Base-by-base conservation (phyloP, 495 filamentous ascomycete genomes). In the Penicillium lagena region DNA sequence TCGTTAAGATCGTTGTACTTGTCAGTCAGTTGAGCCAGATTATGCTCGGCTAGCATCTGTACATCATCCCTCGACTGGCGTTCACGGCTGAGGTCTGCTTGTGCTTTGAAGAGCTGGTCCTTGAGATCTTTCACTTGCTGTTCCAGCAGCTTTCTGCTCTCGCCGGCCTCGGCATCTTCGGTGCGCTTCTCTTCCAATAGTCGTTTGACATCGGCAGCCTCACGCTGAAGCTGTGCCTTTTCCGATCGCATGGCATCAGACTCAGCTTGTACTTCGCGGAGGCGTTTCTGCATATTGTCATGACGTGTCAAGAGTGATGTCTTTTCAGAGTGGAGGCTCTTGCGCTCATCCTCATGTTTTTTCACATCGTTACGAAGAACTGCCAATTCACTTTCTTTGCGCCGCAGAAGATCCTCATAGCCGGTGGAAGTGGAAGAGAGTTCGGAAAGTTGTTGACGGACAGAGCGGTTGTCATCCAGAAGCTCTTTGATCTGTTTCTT, bases 21-120 rank as follows among this genome's bases (percentile, higher is more conserved):
- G 14, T 90, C 80, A 54, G 87, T 83, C 44, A 98, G 66, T 35
- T 82, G 80, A 12, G 83, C 71, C 47, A 83, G 84, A 55, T 93
- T 94, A 68, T 96, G 89, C 48, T 96, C 89, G 2, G 86, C 79
- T 46, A 96, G 86, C 65, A 95, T 81, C 46, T 87, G 87, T 29
- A 96, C 89, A 63, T 98, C 94, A 48, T 96, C 90, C 49, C 94
- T 78, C n/a, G 90, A 96, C 63, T 98, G 93, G 11, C 89, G 80
- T 59, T 96, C 93, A 7, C 88, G 78, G 59, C 89, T 95, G 9
- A 97, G 76, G 41, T 96, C 93, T 49, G 83, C 80, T 58, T 97
- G 89, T 4, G 86, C 79, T 52, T 88, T 76, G 64, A 87, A 89
- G 4, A 97, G 73, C 55, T 96, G 81, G 9, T 75, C 68, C 57